Conservation (phyloP, 768 basidiomycete genomes). For the Psilocybe subaeruginosa region DNA sequence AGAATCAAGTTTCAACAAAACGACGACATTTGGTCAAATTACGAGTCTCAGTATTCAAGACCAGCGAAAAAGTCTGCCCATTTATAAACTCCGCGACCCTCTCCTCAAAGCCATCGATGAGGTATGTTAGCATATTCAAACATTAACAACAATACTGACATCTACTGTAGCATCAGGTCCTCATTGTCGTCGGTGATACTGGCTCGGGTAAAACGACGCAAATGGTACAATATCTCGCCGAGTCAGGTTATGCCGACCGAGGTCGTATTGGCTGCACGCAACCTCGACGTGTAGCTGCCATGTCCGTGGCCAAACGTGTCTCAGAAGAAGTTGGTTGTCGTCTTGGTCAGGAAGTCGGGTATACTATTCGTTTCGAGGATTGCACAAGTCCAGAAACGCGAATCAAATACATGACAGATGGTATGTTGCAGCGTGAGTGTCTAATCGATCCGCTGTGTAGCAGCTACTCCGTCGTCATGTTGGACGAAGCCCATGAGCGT, state of each 20-base stretch:
- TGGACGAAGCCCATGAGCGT: conserved; percentile 98
- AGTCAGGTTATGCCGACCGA: conserved; percentile 88
- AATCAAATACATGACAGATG: conserved; percentile 99
- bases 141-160: conserved; percentile 13
- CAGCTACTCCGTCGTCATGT: conserved; percentile 93
- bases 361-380: conserved; percentile 99
- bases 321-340: conserved; percentile 98
- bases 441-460: conserved; percentile 94
- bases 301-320: conserved; percentile 99
- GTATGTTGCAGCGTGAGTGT: conserved; percentile 97
- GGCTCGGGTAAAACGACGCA: conserved; percentile 99
- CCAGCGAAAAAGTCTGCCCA: conserved; percentile 88
- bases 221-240: conserved; percentile 98
- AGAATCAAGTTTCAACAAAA: conserved; percentile 90
- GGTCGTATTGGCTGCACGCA: conserved; percentile 97
- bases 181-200: conserved; percentile 98
- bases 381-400: conserved; percentile 98
- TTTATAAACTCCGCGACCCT: conserved; percentile 92
- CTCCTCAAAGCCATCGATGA: conserved; percentile 88
- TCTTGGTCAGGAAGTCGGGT: conserved; percentile 96
- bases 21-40: conserved; percentile 94
- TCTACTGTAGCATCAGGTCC: conserved; percentile 80
- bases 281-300: conserved; percentile 98
- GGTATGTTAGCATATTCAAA: conserved; percentile 48
- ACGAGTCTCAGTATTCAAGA: conserved; percentile 91